These are phyloP conservation scores for Cordyceps fumosorosea DNA, from an alignment of 2,329 filamentous ascomycete genomes.

Conservation along the genomic window DNA sequence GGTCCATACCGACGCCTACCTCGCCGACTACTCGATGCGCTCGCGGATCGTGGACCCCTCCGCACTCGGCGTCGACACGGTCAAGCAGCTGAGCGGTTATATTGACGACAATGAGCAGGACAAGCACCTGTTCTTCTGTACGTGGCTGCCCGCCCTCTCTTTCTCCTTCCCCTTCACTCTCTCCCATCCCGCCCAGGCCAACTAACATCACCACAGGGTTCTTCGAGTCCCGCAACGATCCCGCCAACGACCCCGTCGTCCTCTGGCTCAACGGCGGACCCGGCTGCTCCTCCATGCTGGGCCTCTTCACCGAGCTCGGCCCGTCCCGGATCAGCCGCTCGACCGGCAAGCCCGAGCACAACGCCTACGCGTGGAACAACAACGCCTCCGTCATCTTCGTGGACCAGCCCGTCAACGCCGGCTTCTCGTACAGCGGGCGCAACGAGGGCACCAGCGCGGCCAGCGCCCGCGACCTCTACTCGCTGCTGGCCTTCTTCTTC, in stretches of 20 bases:
- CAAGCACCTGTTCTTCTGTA: slow-evolving; percentile 93
- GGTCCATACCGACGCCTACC: slow-evolving; percentile 73
- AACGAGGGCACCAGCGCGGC: slow-evolving; percentile 89
- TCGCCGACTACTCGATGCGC: slow-evolving; percentile 81
- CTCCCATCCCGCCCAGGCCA: background rate
- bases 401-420: slow-evolving; percentile 97
- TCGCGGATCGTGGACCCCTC: slow-evolving; percentile 87
- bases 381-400: slow-evolving; percentile 99
- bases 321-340: slow-evolving; percentile 84
- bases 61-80: slow-evolving; percentile 76
- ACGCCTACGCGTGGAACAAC: slow-evolving; percentile 89
- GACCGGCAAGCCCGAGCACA: slow-evolving; percentile 68
- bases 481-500: slow-evolving; percentile 95
- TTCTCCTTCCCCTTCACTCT: background rate
- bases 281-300: slow-evolving; percentile 92
- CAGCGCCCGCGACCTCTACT: slow-evolving; percentile 96
- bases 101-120: slow-evolving; percentile 93
- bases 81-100: slow-evolving; percentile 98
- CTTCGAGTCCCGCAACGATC: slow-evolving; percentile 97
- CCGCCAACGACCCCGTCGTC: slow-evolving; percentile 91
- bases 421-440: slow-evolving; percentile 91
- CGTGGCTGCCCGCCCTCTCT: too few relatives aligned
- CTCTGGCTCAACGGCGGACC: slow-evolving; percentile 95
- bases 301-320: slow-evolving; percentile 95
- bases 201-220: slow-evolving; percentile 50